Percentiles rank a stretch among this genome's conserved stretches.
These are phyloP conservation scores for Lonicera japonica DNA, from an alignment of 129 eudicot species.

Conservation along the genomic window DNA sequence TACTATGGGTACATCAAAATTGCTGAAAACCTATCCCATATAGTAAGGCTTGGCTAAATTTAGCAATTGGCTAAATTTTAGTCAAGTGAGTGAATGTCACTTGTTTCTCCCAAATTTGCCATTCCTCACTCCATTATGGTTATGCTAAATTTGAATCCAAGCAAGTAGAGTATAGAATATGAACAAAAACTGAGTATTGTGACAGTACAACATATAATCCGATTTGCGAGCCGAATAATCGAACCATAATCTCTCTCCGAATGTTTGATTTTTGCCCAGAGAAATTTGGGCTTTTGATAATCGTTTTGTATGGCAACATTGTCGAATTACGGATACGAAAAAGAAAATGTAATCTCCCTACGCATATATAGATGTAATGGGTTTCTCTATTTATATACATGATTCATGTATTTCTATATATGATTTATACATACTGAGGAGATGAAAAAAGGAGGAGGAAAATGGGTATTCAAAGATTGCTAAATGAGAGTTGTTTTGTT, in stretches of 20 bases:
- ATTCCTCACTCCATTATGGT: too few species aligned
- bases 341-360: neutral
- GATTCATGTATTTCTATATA: neutral
- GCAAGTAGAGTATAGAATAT: constrained; percentile 32
- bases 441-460: neutral
- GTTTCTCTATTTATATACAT: neutral
- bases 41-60: too few species aligned
- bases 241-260: constrained; percentile 30
- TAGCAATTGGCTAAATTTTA: too few species aligned
- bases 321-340: neutral
- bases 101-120: too few species aligned
- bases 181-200: constrained; percentile 34
- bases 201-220: constrained; percentile 33
- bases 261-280: constrained; percentile 30
- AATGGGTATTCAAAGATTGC: neutral
- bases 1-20: too few species aligned
- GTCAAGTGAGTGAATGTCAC: too few species aligned
- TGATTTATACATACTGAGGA: constrained; percentile 1
- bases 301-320: constrained; percentile 28
- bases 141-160: too few species aligned
- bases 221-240: constrained; percentile 32
- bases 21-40: too few species aligned
- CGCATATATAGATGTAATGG: neutral
- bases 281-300: constrained; percentile 19
- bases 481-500: neutral